A percentile compares a stretch with the other conserved stretches of the same genome.
These are phyloP conservation scores for Sporobolomyces roseus DNA, from an alignment of 768 basidiomycete genomes.

Conservation along the genomic window DNA sequence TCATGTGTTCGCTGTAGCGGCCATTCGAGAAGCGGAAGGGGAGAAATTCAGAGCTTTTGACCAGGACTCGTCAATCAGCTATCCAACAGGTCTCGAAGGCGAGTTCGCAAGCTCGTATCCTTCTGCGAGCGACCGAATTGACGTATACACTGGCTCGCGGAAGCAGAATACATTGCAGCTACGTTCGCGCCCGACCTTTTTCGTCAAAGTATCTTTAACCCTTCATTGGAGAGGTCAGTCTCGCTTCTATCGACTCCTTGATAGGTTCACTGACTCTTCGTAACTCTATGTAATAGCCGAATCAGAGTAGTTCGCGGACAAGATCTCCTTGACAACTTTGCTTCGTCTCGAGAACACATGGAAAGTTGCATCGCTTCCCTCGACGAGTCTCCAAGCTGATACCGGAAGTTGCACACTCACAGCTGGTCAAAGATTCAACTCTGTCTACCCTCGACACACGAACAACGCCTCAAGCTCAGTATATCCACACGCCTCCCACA, in stretches of 20 bases:
- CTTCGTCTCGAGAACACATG: conserved; percentile 42
- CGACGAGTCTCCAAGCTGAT: background rate
- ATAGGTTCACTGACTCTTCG: background rate
- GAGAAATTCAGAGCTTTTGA: conserved; percentile 18
- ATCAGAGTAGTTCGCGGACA: conserved; percentile 28
- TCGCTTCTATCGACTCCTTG: background rate
- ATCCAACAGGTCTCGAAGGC: background rate
- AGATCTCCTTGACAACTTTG: conserved; percentile 30
- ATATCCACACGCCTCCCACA: conserved; percentile 13
- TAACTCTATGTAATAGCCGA: conserved; percentile 7
- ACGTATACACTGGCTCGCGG: too few relatives aligned
- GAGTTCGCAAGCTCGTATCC: conserved; percentile 3
- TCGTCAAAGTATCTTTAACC: background rate
- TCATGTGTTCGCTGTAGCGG: conserved; percentile 28
- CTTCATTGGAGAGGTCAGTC: conserved; percentile 4
- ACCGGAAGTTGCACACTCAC: background rate
- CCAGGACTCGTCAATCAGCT: conserved; percentile 33
- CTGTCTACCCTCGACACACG: too few relatives aligned
- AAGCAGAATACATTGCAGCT: conserved; percentile 22
- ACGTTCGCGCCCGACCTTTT: conserved; percentile 34
- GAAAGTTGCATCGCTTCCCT: background rate
- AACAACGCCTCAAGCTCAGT: too few relatives aligned
- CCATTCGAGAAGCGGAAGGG: background rate
- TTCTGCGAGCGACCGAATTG: too few relatives aligned
- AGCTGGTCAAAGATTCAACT: too few relatives aligned